These are phyloP conservation scores for Citrus reticulata DNA, from an alignment of 345 rosid species.

Conservation along the genomic window DNA sequence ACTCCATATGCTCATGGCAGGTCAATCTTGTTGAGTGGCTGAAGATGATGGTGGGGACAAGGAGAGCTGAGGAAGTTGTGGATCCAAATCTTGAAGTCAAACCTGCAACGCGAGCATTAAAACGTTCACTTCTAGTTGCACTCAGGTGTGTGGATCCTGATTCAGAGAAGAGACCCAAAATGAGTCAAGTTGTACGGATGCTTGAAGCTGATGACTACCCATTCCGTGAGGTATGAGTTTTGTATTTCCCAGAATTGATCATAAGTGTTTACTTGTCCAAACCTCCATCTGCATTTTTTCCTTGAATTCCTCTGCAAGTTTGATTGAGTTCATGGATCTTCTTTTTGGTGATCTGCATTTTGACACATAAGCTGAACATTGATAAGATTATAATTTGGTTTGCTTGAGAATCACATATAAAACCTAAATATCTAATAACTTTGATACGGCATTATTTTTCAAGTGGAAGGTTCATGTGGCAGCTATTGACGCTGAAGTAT, in stretches of 20 bases:
- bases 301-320: not conserved
- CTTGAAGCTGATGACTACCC: slow-evolving; percentile 88
- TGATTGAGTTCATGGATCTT: not conserved
- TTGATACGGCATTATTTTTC: not conserved
- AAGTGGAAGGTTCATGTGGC: not conserved
- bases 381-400: not conserved
- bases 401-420: not conserved
- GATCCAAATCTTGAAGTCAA: slow-evolving; percentile 74
- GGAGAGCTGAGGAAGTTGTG: slow-evolving; percentile 90
- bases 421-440: not conserved
- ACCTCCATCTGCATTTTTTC: not conserved
- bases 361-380: not conserved
- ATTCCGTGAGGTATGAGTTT: slow-evolving; percentile 60
- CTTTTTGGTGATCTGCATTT: not conserved
- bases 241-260: not conserved
- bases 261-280: not conserved
- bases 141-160: slow-evolving; percentile 94
- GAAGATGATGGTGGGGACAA: slow-evolving; percentile 92
- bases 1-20: slow-evolving; percentile 32
- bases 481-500: not conserved
- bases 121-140: slow-evolving; percentile 74
- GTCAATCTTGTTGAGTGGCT: slow-evolving; percentile 97
- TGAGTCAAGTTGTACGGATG: slow-evolving; percentile 86
- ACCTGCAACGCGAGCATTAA: slow-evolving; percentile 69
- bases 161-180: slow-evolving; percentile 82